These are phyloP conservation scores for Aspergillus cristatus DNA, from an alignment of 495 filamentous ascomycete genomes.

Conservation along the genomic window DNA sequence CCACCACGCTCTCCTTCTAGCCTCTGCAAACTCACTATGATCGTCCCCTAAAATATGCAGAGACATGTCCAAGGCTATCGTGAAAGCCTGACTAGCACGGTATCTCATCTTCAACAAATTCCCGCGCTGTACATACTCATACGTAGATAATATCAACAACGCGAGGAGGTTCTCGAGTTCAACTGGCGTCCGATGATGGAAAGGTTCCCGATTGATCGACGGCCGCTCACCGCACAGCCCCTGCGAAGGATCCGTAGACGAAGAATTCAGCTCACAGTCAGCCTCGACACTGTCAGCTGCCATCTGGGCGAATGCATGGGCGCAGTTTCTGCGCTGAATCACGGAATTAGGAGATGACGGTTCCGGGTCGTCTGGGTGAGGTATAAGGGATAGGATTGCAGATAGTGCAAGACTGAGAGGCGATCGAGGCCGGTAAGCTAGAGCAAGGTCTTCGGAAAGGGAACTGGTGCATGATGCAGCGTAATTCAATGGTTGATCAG, in stretches of 20 bases:
- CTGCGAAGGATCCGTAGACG: slow-evolving; percentile 41
- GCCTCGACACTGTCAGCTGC: slow-evolving; percentile 45
- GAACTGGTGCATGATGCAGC: slow-evolving; percentile 32
- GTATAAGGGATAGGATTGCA: slow-evolving; percentile 45
- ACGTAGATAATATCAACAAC: slow-evolving; percentile 46
- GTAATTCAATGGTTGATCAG: slow-evolving; percentile 37
- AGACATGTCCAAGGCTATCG: slow-evolving; percentile 42
- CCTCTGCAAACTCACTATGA: slow-evolving; percentile 43
- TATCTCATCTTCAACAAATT: slow-evolving; percentile 55
- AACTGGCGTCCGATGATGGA: slow-evolving; percentile 43
- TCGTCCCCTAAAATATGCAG: slow-evolving; percentile 38
- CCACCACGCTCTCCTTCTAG: slow-evolving; percentile 51
- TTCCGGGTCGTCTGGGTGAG: slow-evolving; percentile 41
- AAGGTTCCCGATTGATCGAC: slow-evolving; percentile 32
- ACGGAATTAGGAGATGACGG: slow-evolving; percentile 36
- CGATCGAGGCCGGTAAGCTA: slow-evolving; percentile 39
- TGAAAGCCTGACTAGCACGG: slow-evolving; percentile 47
- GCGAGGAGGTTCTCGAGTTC: slow-evolving; percentile 48
- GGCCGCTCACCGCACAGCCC: slow-evolving; percentile 39
- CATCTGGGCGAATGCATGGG: slow-evolving; percentile 46
- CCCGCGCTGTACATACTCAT: slow-evolving; percentile 52
- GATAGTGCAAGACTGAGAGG: slow-evolving; percentile 48
- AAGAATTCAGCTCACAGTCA: slow-evolving; percentile 48
- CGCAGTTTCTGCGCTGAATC: slow-evolving; percentile 40
- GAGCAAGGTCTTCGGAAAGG: slow-evolving; percentile 29